phyloP scores from a whole-genome alignment of 805 yeast genomes.

The Yamadazyma phyllophila region DNA sequence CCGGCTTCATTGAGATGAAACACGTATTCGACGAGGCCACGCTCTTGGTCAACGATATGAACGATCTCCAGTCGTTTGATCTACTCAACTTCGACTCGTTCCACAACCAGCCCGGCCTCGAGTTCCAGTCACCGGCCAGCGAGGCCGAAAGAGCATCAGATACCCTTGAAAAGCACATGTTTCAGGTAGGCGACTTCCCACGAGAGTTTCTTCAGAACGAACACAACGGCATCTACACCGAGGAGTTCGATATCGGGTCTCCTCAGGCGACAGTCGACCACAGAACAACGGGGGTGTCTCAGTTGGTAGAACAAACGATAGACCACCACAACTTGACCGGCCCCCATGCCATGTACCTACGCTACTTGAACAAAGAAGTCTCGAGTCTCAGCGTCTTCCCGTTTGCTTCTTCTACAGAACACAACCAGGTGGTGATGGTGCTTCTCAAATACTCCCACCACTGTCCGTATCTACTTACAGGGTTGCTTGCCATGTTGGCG shows the following conservation, averaged over 20 bases:
- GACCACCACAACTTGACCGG: slow-evolving; percentile 23
- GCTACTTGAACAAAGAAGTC: slow-evolving; percentile 26
- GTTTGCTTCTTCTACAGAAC: slow-evolving; percentile 33
- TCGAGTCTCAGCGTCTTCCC: slow-evolving; percentile 35
- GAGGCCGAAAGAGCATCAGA: slow-evolving; percentile 10
- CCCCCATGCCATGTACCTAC: slow-evolving; percentile 32
- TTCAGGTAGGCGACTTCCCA: slow-evolving; percentile 21
- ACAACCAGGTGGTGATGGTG: slow-evolving; percentile 36
- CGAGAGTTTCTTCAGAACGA: slow-evolving; percentile 8
- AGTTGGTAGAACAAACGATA: slow-evolving; percentile 25
- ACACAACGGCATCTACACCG: slow-evolving; percentile 9
- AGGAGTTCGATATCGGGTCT: slow-evolving; percentile 8
- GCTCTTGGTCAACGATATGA: slow-evolving; percentile 32
- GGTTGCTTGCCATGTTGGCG: slow-evolving; percentile 69
- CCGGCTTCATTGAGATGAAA: slow-evolving; percentile 11
- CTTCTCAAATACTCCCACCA: slow-evolving; percentile 55
- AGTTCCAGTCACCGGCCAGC: neutral
- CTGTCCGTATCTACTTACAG: slow-evolving; percentile 60
- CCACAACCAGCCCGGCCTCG: neutral
- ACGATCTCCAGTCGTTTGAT: slow-evolving; percentile 19
- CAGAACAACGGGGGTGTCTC: slow-evolving; percentile 10
- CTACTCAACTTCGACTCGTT: slow-evolving; percentile 2
- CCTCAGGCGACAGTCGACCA: slow-evolving; percentile 10
- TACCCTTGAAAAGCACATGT: slow-evolving; percentile 18
- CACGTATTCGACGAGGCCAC: slow-evolving; percentile 34